Evolutionary conservation across 2,329 filamentous ascomycete genomes (phyloP), one percentile per base, ranked within the genome.

Genomic region (Penicillium sp.): DNA sequence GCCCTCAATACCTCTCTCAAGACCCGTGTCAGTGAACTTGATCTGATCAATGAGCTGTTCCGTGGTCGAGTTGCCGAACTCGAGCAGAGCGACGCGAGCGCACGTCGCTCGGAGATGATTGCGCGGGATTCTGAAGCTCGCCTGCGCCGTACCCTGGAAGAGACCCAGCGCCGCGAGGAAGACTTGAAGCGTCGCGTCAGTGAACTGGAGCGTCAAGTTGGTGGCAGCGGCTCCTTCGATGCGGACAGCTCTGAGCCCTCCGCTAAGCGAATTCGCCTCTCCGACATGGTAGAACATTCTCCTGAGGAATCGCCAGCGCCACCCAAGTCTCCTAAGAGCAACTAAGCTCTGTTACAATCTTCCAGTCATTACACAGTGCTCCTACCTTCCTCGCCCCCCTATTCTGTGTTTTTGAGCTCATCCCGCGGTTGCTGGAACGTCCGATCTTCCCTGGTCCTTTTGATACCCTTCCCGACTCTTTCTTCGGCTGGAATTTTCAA

Each of bases 21-120:
- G 80, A 99, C 95, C 0, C 89, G 95, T 45, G 94, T 99, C 37
- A 95, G 90, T 70, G 95, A 99, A 77, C 85, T 99, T 26, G 95
- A 99, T 75, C 86, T 99, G 56, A 97, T 99, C 82, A 97, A 93
- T 72, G 90, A 91, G 73, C 82, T 93, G 49, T 93, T 92, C 76
- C 85, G 89, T 55, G 89, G 89, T 40, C 86, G 90, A 12, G 88
- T 97, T 44, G 78, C 88, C 75, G 84, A 95, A 74, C 83, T 95
- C 13, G 92, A 96, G 74, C 86, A 89, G 68, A 90, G 90, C 72
- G 91, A 94, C 73, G 86, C 86, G 53, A 88, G 85, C 53, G 86
- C 90, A 56, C 80, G 89, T 73, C 79, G 88, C 72, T 83, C 86
- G 67, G 80, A 88, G 79, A 79, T 84, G 75, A 79, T 82, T 69